Percentiles rank a stretch among this genome's conserved stretches.
phyloP scores from a whole-genome alignment of 768 basidiomycete species.

The Russula compacta region DNA sequence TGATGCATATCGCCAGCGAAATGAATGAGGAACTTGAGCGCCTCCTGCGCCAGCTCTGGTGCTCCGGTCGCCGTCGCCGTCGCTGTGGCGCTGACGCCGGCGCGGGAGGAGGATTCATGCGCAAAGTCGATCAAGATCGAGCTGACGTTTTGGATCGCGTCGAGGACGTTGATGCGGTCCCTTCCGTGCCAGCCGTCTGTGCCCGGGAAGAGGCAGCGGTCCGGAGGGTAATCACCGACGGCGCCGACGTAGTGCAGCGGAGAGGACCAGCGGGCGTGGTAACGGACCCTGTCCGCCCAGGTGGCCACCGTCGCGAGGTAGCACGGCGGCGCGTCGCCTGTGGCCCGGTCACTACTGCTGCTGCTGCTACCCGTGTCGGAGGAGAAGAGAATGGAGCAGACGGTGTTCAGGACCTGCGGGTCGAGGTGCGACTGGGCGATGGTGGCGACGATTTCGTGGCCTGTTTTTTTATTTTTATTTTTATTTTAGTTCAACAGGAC shows the following conservation, averaged over 20 bases:
- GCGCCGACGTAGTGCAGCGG: conserved; percentile 71
- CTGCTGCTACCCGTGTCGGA: conserved; percentile 12
- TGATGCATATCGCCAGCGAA: conserved; percentile 91
- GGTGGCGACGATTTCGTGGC: conserved; percentile 89
- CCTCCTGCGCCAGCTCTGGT: conserved; percentile 50
- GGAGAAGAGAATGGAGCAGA: conserved; percentile 71
- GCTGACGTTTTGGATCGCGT: conserved; percentile 71
- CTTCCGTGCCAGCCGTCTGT: conserved; percentile 60
- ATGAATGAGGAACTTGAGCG: conserved; percentile 88
- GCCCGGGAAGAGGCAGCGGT: conserved; percentile 72
- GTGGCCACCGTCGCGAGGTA: conserved; percentile 76
- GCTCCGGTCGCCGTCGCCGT: conserved; percentile 16
- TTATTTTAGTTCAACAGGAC: too few species aligned
- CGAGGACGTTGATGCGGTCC: conserved; percentile 57
- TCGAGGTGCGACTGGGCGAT: conserved; percentile 90
- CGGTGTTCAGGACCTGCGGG: conserved; percentile 51
- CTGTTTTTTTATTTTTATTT: conserved; percentile 36
- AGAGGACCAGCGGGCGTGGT: conserved; percentile 51
- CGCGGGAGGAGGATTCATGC: conserved; percentile 18
- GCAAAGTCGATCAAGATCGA: conserved; percentile 46
- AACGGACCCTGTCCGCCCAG: conserved; percentile 77
- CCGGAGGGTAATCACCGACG: conserved; percentile 65
- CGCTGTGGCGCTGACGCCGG: conserved; percentile 22
- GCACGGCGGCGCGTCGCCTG: conserved; percentile 38
- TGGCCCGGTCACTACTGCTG: conserved; percentile 20